Conservation (phyloP, 1,284 basidiomycete species). For the Phaffia rhodozyma region DNA sequence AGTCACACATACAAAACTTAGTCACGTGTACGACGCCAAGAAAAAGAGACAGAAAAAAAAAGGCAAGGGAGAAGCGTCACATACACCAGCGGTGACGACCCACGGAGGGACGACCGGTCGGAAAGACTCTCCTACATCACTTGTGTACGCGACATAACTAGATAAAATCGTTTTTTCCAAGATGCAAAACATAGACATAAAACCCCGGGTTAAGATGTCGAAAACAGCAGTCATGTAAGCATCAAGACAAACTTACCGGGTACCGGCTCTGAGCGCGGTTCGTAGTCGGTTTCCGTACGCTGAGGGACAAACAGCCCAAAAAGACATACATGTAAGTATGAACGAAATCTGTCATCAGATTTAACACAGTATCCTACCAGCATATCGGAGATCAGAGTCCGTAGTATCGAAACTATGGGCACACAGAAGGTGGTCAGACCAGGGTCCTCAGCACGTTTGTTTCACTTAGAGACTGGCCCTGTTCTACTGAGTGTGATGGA, state of each 20-base stretch:
- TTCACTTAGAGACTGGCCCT: not conserved
- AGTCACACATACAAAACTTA: not conserved
- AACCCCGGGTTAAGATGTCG: not conserved
- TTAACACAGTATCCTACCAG: not conserved
- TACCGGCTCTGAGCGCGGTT: conserved; percentile 60
- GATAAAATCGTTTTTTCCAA: no score
- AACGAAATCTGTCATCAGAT: not conserved
- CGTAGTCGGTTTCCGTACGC: conserved; percentile 68
- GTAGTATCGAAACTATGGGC: conserved; percentile 28
- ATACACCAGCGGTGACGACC: conserved; percentile 49
- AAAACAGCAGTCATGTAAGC: not conserved
- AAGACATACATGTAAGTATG: not conserved
- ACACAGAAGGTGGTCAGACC: not conserved
- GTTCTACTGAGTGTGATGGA: not conserved
- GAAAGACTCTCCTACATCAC: conserved; percentile 86
- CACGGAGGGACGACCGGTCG: conserved; percentile 69
- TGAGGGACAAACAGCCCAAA: not conserved
- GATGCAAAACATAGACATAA: no score
- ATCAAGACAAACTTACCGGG: conserved; percentile 55
- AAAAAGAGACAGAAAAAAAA: no score
- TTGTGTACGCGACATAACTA: conserved; percentile 43
- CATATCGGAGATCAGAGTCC: conserved; percentile 33
- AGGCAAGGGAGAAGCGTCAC: conserved; percentile 11
- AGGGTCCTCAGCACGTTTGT: not conserved
- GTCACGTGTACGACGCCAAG: not conserved